phyloP scores from a whole-genome alignment of 257 asterid genomes.

The Solanum infundibuliforme region DNA sequence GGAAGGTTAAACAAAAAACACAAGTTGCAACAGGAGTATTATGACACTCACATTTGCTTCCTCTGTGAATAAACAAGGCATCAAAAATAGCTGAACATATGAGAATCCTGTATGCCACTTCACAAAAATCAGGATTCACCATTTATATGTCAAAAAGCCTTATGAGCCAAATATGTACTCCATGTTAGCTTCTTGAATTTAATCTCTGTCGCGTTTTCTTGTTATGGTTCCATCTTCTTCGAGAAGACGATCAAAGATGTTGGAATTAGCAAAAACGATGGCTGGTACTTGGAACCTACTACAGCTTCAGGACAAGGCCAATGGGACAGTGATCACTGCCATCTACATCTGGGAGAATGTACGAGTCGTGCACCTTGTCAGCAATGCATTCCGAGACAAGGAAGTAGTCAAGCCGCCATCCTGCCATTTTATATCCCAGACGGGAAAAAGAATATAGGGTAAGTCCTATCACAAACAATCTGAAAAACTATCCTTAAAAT shows the following conservation, averaged over 20 bases:
- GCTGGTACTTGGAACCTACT: constrained; percentile 12
- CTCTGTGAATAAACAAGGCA: background rate
- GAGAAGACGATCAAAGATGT: background rate
- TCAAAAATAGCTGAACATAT: background rate
- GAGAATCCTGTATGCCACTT: background rate
- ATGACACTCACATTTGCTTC: background rate
- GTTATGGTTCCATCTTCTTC: background rate
- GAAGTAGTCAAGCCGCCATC: constrained; percentile 97
- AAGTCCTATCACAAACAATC: background rate
- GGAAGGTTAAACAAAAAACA: background rate
- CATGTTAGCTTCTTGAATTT: background rate
- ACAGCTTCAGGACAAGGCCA: constrained; percentile 71
- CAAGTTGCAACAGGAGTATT: background rate
- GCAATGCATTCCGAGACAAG: constrained; percentile 70
- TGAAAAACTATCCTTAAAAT: background rate
- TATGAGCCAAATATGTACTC: background rate
- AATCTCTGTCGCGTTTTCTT: background rate
- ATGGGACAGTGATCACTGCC: constrained; percentile 94
- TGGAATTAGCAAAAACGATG: background rate
- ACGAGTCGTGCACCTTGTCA: constrained; percentile 64
- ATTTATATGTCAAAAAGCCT: background rate
- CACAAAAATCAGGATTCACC: background rate
- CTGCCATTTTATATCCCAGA: constrained; percentile 13
- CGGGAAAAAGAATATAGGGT: background rate
- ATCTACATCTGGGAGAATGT: constrained; percentile 70